These are phyloP conservation scores for Rhodosporidiobolus sp. DNA, from an alignment of 768 basidiomycete genomes.

Conservation along the genomic window DNA sequence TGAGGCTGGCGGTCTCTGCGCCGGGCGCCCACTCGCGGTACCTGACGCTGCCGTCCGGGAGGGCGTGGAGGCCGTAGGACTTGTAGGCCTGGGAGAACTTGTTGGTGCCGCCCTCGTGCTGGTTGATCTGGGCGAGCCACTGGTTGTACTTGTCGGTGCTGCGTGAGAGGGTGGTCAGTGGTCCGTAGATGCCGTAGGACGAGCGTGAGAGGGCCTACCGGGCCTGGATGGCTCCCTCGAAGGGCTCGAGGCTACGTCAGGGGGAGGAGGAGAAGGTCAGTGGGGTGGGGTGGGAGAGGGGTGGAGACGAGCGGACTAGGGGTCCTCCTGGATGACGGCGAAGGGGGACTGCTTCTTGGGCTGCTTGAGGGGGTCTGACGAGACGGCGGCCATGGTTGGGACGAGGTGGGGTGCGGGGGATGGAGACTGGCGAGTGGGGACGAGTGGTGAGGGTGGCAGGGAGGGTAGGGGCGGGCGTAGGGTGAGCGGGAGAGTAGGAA, in stretches of 20 bases:
- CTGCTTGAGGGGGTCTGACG: background rate
- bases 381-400: background rate
- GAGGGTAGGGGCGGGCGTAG: background rate
- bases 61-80: slow-evolving; percentile 70
- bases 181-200: background rate
- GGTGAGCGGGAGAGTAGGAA: background rate
- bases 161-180: background rate
- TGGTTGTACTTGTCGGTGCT: slow-evolving; percentile 47
- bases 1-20: slow-evolving; percentile 72
- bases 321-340: slow-evolving; percentile 47
- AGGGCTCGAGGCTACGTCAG: slow-evolving; percentile 49
- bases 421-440: background rate
- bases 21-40: slow-evolving; percentile 98
- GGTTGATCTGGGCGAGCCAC: slow-evolving; percentile 42
- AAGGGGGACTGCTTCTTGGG: slow-evolving; percentile 11
- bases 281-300: background rate
- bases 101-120: slow-evolving; percentile 77
- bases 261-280: background rate
- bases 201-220: slow-evolving; percentile 20
- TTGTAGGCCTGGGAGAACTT: slow-evolving; percentile 75
- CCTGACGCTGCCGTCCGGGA: slow-evolving; percentile 62
- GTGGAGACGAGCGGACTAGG: slow-evolving; percentile 44
- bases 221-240: slow-evolving; percentile 46
- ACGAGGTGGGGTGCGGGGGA: background rate
- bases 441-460: background rate